Percentiles rank a stretch among this genome's conserved stretches.
These are phyloP conservation scores for Bacidia rubella DNA, from an alignment of 495 filamentous ascomycete genomes.

Conservation along the genomic window DNA sequence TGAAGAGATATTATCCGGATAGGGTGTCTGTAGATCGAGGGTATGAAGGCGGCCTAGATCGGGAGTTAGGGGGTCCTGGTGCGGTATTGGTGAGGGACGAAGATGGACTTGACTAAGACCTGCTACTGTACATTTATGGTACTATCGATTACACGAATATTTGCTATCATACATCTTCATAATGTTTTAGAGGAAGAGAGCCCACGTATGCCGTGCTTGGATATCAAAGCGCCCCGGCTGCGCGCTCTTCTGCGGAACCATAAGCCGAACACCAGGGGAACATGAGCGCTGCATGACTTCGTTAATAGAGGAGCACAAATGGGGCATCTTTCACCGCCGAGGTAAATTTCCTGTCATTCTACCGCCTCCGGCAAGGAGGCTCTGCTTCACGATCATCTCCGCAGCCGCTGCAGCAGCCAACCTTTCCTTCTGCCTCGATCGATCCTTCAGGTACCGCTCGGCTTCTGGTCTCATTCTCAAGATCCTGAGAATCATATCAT, in stretches of 20 bases:
- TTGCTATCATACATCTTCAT: neutral
- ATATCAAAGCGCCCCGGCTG: neutral
- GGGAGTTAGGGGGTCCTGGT: constrained; percentile 65
- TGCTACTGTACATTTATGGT: no score
- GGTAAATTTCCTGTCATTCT: constrained; percentile 47
- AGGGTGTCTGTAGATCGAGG: constrained; percentile 61
- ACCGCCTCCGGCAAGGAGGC: constrained; percentile 57
- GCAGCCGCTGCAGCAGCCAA: constrained; percentile 81
- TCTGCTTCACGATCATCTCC: constrained; percentile 88
- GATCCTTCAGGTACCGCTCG: constrained; percentile 73
- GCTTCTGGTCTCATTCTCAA: constrained; percentile 93
- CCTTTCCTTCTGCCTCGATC: constrained; percentile 86
- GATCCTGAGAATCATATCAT: constrained; percentile 96
- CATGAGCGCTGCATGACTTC: neutral
- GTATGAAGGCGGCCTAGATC: constrained; percentile 71
- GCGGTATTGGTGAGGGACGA: constrained; percentile 28
- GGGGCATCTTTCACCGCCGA: constrained; percentile 14
- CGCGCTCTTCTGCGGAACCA: neutral
- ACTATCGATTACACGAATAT: no score
- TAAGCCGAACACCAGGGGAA: neutral
- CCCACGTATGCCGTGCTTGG: no score
- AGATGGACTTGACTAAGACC: constrained; percentile 13
- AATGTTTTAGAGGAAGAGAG: neutral
- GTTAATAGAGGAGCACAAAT: neutral
- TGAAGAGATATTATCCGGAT: constrained; percentile 73